These are phyloP conservation scores for Quillaja saponaria DNA, from an alignment of 306 rosid species.

Conservation along the genomic window DNA sequence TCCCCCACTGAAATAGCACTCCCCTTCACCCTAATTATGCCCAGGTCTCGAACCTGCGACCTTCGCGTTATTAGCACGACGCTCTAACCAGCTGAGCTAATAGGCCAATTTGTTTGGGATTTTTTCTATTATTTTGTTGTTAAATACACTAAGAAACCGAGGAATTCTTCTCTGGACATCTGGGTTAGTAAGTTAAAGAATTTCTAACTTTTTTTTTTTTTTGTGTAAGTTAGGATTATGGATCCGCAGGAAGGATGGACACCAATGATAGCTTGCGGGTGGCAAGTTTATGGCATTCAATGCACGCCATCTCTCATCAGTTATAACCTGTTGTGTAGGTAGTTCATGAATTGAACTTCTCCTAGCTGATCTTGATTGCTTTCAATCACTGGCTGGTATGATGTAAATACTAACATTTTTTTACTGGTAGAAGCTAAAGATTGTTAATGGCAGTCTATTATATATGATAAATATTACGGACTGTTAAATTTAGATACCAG, in stretches of 20 bases:
- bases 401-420: neutral
- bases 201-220: neutral
- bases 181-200: too few species aligned
- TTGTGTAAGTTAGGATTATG: constrained; percentile 58
- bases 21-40: too few species aligned
- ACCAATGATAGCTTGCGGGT: constrained; percentile 91
- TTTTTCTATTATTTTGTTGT: too few species aligned
- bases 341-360: constrained; percentile 87
- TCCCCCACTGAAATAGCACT: too few species aligned
- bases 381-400: constrained; percentile 78
- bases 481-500: neutral
- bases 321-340: constrained; percentile 71
- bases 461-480: constrained; percentile 1
- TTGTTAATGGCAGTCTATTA: neutral
- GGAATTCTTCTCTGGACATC: too few species aligned
- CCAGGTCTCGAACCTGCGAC: constrained; percentile 25
- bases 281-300: constrained; percentile 96
- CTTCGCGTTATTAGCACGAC: too few species aligned
- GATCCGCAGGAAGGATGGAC: constrained; percentile 88
- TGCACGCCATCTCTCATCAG: constrained; percentile 98
- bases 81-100: too few species aligned
- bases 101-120: neutral
- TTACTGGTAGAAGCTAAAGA: neutral
- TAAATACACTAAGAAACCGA: too few species aligned
- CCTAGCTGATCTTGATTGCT: constrained; percentile 95